Conservation (phyloP, 1,284 basidiomycete species). For the Hortiboletus rubellus region DNA sequence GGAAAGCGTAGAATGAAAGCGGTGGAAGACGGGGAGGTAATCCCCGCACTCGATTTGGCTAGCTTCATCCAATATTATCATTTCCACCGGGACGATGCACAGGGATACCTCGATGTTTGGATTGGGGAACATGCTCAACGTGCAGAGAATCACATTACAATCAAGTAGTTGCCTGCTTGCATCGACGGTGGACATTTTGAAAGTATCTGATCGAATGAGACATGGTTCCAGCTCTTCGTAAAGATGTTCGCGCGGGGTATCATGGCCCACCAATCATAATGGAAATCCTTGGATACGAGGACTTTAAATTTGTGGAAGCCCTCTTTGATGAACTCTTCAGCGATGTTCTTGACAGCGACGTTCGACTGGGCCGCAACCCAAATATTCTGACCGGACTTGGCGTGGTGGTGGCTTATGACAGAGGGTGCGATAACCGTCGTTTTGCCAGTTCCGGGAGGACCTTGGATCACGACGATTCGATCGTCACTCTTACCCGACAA, state of each 20-base stretch:
- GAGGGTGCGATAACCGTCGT: constrained; percentile 44
- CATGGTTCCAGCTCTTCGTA: constrained; percentile 47
- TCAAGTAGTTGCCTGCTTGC: constrained; percentile 35
- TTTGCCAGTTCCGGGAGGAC: constrained; percentile 51
- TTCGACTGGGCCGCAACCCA: constrained; percentile 75
- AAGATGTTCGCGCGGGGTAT: constrained; percentile 49
- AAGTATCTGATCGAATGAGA: constrained; percentile 52
- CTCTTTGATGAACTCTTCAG: constrained; percentile 43
- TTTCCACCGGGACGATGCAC: constrained; percentile 45
- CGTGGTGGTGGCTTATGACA: constrained; percentile 42
- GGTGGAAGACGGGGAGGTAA: constrained; percentile 54
- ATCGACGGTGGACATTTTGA: constrained; percentile 30
- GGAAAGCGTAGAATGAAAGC: constrained; percentile 44
- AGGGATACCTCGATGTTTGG: constrained; percentile 34
- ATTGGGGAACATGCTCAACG: constrained; percentile 46
- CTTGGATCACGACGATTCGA: constrained; percentile 56
- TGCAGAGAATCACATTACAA: constrained; percentile 59
- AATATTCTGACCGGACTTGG: constrained; percentile 35
- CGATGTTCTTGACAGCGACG: constrained; percentile 58
- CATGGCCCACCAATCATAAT: constrained; percentile 54
- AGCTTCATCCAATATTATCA: constrained; percentile 63
- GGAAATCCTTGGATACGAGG: constrained; percentile 46
- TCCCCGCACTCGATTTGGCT: constrained; percentile 64
- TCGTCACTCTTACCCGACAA: constrained; percentile 37
- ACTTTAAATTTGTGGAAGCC: constrained; percentile 41